Conservation (phyloP, 176 grass and related monocot genomes). For the Zea luxurians region DNA sequence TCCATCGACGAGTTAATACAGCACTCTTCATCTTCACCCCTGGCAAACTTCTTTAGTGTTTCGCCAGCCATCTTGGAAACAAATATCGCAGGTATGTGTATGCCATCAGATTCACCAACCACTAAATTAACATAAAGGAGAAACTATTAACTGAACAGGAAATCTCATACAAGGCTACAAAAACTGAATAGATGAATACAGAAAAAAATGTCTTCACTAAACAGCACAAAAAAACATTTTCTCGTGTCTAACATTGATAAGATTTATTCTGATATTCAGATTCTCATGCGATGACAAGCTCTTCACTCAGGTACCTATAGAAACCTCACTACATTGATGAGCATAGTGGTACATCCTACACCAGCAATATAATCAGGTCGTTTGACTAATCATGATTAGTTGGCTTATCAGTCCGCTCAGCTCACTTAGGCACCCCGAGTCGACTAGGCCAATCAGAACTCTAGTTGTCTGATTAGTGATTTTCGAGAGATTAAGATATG, state of each 20-base stretch:
- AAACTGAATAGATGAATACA: constrained; percentile 19
- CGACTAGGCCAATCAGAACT: not conserved
- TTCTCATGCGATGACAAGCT: not conserved
- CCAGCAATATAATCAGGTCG: not conserved
- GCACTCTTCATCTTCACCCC: constrained; percentile 65
- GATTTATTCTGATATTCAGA: not conserved
- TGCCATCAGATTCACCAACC: constrained; percentile 71
- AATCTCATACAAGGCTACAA: constrained; percentile 15
- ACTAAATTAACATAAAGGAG: constrained; percentile 48
- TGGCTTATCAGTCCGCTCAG: not conserved
- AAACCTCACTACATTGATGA: not conserved
- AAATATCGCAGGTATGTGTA: constrained; percentile 86
- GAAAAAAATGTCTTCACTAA: not conserved
- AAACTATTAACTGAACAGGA: constrained; percentile 26
- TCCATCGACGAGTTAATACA: constrained; percentile 82
- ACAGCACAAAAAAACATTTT: constrained; percentile 22
- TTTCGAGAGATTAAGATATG: not conserved
- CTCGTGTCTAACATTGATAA: not conserved
- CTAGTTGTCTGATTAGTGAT: not conserved
- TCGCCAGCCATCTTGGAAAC: constrained; percentile 80
- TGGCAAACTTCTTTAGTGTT: constrained; percentile 67
- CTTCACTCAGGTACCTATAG: not conserved
- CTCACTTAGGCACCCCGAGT: not conserved
- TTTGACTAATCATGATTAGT: not conserved
- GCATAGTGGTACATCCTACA: not conserved